Conservation (phyloP, 139 green algal species). For the Chlamydomonas sphaeroides region DNA sequence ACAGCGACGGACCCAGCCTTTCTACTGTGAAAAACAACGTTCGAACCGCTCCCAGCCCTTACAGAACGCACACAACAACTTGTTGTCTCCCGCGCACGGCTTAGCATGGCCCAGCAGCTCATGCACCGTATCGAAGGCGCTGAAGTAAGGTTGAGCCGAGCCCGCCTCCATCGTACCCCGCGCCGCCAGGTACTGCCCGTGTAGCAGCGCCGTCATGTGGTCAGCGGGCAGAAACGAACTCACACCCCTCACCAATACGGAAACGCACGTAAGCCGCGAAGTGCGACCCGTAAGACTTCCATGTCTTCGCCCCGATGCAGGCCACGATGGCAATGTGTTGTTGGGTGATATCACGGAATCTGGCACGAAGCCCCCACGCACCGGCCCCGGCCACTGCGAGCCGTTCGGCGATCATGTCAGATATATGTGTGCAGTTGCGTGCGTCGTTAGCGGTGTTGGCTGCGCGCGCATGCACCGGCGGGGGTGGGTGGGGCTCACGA, state of each 20-base stretch:
- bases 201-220: neutral
- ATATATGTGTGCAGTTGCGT: no score
- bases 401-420: no score
- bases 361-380: no score
- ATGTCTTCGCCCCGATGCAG: neutral
- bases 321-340: neutral
- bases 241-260: neutral
- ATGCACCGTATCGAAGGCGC: slow-evolving; percentile 23
- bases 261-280: slow-evolving; percentile 17
- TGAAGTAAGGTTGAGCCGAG: slow-evolving; percentile 25
- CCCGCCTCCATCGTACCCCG: neutral
- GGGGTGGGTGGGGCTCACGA: no score
- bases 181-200: neutral
- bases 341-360: neutral
- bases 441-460: no score
- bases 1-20: no score
- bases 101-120: slow-evolving; percentile 8
- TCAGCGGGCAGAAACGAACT: slow-evolving; percentile 9
- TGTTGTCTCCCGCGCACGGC: slow-evolving; percentile 1
- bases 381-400: no score
- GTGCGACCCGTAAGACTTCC: neutral
- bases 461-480: no score
- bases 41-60: slow-evolving; percentile 20
- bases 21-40: no score
- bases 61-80: neutral